phyloP scores from a whole-genome alignment of 2,329 filamentous ascomycete species.

The Atkinsonella hypoxylon region DNA sequence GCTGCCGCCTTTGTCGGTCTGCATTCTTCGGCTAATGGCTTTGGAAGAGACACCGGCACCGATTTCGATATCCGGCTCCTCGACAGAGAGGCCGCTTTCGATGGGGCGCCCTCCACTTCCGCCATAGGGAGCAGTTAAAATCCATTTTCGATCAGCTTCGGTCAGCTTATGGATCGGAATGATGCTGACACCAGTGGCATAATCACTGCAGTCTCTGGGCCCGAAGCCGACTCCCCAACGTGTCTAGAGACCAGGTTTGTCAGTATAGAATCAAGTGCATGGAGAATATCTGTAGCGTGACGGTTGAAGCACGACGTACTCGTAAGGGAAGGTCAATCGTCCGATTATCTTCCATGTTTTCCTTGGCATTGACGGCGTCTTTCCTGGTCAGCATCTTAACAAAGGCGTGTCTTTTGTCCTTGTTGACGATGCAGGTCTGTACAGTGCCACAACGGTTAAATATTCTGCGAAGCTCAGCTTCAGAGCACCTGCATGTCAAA shows the following conservation, averaged over 20 bases:
- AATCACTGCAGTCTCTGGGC: slow-evolving; percentile 93
- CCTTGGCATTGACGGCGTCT: slow-evolving; percentile 74
- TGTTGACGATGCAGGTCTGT: slow-evolving; percentile 96
- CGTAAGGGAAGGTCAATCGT: slow-evolving; percentile 61
- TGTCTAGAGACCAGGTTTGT: slow-evolving; percentile 42
- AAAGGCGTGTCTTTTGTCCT: slow-evolving; percentile 95
- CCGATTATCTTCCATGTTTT: slow-evolving; percentile 72
- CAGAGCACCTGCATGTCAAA: slow-evolving; percentile 45
- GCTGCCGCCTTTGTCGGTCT: slow-evolving; percentile 53
- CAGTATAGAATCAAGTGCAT: neutral
- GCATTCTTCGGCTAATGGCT: slow-evolving; percentile 59
- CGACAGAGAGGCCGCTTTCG: slow-evolving; percentile 74
- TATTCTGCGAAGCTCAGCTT: slow-evolving; percentile 67
- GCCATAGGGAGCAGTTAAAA: slow-evolving; percentile 84
- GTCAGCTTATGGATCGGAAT: slow-evolving; percentile 90
- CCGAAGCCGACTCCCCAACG: slow-evolving; percentile 97
- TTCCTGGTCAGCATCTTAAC: slow-evolving; percentile 93
- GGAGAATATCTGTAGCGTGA: neutral
- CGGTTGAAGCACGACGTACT: slow-evolving; percentile 34
- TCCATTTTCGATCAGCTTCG: slow-evolving; percentile 95
- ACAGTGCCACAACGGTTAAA: slow-evolving; percentile 78
- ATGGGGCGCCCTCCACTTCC: slow-evolving; percentile 79
- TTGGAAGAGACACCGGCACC: slow-evolving; percentile 95
- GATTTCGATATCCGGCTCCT: slow-evolving; percentile 98
- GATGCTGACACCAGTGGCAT: slow-evolving; percentile 78